These are phyloP conservation scores for Lepidium didymum DNA, from an alignment of 345 rosid species.

Conservation along the genomic window DNA sequence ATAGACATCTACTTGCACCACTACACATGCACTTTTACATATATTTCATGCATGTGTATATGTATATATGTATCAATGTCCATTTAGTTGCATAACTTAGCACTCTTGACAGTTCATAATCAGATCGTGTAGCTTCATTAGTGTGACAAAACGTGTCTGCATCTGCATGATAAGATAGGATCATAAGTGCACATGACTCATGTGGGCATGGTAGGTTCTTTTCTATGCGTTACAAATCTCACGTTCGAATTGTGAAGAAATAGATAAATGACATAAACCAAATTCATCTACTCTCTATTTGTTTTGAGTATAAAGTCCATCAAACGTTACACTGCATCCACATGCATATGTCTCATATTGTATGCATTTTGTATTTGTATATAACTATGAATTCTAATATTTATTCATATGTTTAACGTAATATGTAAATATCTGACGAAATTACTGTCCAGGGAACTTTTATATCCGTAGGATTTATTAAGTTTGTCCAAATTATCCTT, in stretches of 20 bases:
- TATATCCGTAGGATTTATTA: too few species aligned
- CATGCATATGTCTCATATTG: background rate
- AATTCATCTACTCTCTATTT: background rate
- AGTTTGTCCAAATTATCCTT: too few species aligned
- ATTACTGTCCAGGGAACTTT: too few species aligned
- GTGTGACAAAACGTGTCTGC: slow-evolving; percentile 11
- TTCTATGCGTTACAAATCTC: background rate
- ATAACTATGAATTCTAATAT: too few species aligned
- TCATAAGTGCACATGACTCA: slow-evolving; percentile 9
- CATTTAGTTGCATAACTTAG: background rate
- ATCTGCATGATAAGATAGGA: slow-evolving; percentile 10
- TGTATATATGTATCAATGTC: slow-evolving; percentile 1
- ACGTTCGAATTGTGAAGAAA: background rate
- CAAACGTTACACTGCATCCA: background rate
- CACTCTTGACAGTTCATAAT: slow-evolving; percentile 15
- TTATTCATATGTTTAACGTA: too few species aligned
- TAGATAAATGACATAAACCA: background rate
- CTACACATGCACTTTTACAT: slow-evolving; percentile 17
- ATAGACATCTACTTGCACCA: slow-evolving; percentile 14
- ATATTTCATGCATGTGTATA: background rate
- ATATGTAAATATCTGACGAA: too few species aligned
- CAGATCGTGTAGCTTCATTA: slow-evolving; percentile 13
- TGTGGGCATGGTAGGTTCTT: slow-evolving; percentile 4
- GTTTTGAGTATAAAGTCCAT: background rate
- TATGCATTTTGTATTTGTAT: background rate